Evolutionary conservation across 305 asterid species (phyloP).

Genomic region (Fraxinus sp.): DNA sequence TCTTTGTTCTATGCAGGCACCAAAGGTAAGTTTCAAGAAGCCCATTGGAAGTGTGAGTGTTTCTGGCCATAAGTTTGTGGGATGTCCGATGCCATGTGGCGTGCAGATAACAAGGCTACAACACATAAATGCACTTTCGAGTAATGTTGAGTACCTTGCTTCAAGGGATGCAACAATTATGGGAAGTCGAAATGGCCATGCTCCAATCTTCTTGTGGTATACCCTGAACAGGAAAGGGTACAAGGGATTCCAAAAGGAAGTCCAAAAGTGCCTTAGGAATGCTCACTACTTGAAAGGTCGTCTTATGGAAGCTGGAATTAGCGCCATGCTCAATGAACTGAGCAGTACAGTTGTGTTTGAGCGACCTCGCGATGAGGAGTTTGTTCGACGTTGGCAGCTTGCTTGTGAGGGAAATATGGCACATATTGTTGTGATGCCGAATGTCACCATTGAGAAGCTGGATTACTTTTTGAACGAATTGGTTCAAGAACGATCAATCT

Average conservation of each 20-base stretch:
- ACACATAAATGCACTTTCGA: constrained; percentile 67
- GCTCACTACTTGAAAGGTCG: constrained; percentile 79
- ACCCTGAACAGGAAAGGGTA: constrained; percentile 80
- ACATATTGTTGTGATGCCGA: constrained; percentile 89
- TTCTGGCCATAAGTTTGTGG: constrained; percentile 91
- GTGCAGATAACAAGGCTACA: constrained; percentile 67
- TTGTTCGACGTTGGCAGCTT: constrained; percentile 89
- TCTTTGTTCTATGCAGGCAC: constrained; percentile 57
- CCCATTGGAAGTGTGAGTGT: constrained; percentile 95
- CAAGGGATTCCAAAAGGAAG: constrained; percentile 88
- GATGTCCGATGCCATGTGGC: constrained; percentile 97
- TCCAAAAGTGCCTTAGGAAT: constrained; percentile 75
- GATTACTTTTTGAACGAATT: constrained; percentile 64
- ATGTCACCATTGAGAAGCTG: constrained; percentile 67
- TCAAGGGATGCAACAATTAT: constrained; percentile 86
- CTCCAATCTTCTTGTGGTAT: constrained; percentile 95
- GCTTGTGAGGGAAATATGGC: constrained; percentile 88
- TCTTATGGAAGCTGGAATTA: constrained; percentile 62
- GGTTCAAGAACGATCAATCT: constrained; percentile 46
- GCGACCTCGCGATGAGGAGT: constrained; percentile 70
- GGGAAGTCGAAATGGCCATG: constrained; percentile 97
- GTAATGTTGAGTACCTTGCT: constrained; percentile 87
- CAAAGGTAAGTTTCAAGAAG: constrained; percentile 79
- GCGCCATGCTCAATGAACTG: constrained; percentile 85
- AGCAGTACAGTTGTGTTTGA: constrained; percentile 90